A percentile compares a stretch with the other conserved stretches of the same genome.
Conservation (phyloP, 352 stramenopile genomes). For the Aphanomyces stellatus region DNA sequence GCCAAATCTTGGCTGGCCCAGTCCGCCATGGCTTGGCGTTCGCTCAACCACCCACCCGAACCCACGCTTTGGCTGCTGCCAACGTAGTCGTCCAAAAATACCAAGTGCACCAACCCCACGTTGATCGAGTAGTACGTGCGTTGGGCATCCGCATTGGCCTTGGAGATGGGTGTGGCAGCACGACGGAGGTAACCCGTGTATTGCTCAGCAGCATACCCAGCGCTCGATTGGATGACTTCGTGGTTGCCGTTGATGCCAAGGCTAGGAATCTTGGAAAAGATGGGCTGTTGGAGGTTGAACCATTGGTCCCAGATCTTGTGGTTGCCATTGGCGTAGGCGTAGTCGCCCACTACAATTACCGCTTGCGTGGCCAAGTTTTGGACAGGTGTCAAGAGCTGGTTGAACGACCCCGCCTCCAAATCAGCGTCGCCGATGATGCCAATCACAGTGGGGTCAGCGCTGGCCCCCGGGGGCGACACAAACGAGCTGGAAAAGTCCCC, state of each 20-base stretch:
- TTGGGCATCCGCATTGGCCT: constrained; percentile 26
- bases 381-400: constrained; percentile 28
- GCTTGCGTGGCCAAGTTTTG: constrained; percentile 33
- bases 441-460: background rate
- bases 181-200: constrained; percentile 39
- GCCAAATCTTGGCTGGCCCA: constrained; percentile 27
- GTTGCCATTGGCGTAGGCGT: constrained; percentile 56
- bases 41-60: constrained; percentile 30
- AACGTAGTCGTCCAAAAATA: constrained; percentile 61
- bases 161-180: constrained; percentile 40
- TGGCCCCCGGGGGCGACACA: background rate
- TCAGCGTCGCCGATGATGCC: constrained; percentile 21
- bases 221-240: constrained; percentile 36
- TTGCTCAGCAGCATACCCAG: constrained; percentile 33
- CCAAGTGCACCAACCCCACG: constrained; percentile 42
- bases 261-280: constrained; percentile 35
- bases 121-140: constrained; percentile 47
- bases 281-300: constrained; percentile 40
- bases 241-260: constrained; percentile 59
- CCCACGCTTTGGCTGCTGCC: constrained; percentile 29
- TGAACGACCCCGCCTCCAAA: constrained; percentile 31
- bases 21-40: constrained; percentile 25
- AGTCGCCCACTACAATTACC: constrained; percentile 48
- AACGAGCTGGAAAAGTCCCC: constrained; percentile 20
- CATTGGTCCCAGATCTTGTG: constrained; percentile 66